Conservation (phyloP, 2,329 filamentous ascomycete species). For the Fusarium beomiforme region DNA sequence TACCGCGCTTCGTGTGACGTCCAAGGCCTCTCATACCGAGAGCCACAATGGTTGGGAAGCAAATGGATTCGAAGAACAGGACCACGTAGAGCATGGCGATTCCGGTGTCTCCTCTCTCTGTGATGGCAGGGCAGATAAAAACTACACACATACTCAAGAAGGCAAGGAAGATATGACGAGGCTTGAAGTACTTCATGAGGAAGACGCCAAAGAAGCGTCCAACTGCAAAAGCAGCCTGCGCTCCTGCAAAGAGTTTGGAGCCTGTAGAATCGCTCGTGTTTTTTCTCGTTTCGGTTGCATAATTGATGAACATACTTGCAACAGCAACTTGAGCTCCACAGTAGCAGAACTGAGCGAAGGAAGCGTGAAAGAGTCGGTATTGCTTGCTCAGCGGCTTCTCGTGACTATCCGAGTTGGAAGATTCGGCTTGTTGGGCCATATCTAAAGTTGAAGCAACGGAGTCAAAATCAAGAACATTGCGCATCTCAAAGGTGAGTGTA, state of each 20-base stretch:
- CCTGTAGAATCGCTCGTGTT: conserved; percentile 62
- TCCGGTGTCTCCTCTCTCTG: conserved; percentile 56
- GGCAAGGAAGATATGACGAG: conserved; percentile 72
- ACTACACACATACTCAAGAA: conserved; percentile 73
- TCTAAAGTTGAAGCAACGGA: conserved; percentile 55
- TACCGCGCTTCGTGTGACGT: conserved; percentile 79
- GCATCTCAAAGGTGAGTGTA: fast-evolving
- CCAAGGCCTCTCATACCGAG: conserved; percentile 80
- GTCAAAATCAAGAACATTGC: background rate
- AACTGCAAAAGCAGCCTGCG: conserved; percentile 76
- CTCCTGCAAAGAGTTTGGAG: conserved; percentile 77
- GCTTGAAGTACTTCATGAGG: conserved; percentile 73
- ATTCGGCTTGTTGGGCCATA: conserved; percentile 69
- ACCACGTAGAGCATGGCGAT: conserved; percentile 73
- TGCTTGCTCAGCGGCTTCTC: conserved; percentile 74
- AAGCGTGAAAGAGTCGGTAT: conserved; percentile 79
- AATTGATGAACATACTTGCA: conserved; percentile 78
- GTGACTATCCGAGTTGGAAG: conserved; percentile 62
- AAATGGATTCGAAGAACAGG: conserved; percentile 82
- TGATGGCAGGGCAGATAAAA: conserved; percentile 65
- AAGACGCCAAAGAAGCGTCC: conserved; percentile 75
- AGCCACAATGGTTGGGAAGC: conserved; percentile 84
- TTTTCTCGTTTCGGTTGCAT: conserved; percentile 67
- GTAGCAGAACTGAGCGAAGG: conserved; percentile 82
- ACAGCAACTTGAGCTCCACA: conserved; percentile 76